These are phyloP conservation scores for Spinellus fusiger DNA, from an alignment of 192 early-diverging fungal species.

Conservation along the genomic window DNA sequence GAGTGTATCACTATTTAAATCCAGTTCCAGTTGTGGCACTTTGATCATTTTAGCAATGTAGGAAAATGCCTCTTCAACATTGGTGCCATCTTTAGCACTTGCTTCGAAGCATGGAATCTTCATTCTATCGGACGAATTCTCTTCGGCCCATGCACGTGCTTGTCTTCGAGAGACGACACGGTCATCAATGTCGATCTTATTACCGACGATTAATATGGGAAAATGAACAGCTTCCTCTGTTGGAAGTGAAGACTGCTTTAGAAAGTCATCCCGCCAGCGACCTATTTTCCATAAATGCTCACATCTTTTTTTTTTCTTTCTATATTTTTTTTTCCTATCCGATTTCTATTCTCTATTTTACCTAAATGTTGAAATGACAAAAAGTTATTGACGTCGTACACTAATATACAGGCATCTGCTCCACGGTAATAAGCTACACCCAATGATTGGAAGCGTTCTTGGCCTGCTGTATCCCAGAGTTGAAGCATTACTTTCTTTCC, in stretches of 20 bases:
- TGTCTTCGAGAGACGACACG: constrained; percentile 58
- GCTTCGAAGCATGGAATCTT: constrained; percentile 96
- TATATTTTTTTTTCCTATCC: background rate
- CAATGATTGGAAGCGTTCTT: constrained; percentile 93
- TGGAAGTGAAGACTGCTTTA: constrained; percentile 73
- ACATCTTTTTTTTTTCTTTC: background rate
- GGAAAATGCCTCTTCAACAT: constrained; percentile 93
- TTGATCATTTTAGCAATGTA: constrained; percentile 67
- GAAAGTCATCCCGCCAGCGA: constrained; percentile 92
- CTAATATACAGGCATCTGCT: constrained; percentile 94
- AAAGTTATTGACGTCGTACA: constrained; percentile 90
- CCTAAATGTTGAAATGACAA: constrained; percentile 86
- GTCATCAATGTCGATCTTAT: constrained; percentile 96
- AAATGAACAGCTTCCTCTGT: constrained; percentile 83
- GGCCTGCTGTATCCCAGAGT: constrained; percentile 97
- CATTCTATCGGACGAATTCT: constrained; percentile 67
- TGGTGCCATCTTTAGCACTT: constrained; percentile 91
- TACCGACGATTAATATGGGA: constrained; percentile 96
- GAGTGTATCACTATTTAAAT: constrained; percentile 29
- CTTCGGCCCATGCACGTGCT: constrained; percentile 59
- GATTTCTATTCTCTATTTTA: too few relatives aligned
- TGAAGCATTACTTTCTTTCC: constrained; percentile 60
- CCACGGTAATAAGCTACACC: constrained; percentile 97
- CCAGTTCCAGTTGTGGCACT: constrained; percentile 46
- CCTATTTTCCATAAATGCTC: constrained; percentile 26